Evolutionary conservation across 164 flowering plant species (phyloP).

Genomic region (Magnolia sinica): DNA sequence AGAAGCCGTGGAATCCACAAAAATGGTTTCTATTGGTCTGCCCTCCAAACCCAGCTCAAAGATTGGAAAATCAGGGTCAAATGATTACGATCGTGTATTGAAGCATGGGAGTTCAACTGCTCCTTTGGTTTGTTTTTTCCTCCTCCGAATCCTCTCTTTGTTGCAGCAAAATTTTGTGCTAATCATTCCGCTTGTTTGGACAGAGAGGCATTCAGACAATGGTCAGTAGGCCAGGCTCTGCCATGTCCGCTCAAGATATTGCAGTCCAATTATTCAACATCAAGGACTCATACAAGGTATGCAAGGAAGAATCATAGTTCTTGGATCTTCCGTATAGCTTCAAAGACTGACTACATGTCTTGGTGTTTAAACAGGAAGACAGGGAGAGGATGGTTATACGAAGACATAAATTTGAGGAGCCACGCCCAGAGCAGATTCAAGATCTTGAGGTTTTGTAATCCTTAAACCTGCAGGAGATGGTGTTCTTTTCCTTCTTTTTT

Average conservation of each 20-base stretch:
- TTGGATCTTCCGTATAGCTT: background rate
- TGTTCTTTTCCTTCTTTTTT: background rate
- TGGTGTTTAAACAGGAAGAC: conserved; percentile 61
- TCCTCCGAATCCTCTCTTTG: background rate
- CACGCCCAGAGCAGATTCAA: conserved; percentile 86
- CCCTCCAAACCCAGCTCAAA: conserved; percentile 48
- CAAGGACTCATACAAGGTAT: conserved; percentile 95
- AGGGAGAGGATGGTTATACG: conserved; percentile 87
- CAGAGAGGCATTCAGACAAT: conserved; percentile 59
- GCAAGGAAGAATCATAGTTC: background rate
- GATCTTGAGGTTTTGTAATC: conserved; percentile 79
- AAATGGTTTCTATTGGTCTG: conserved; percentile 34
- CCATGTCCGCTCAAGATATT: conserved; percentile 69
- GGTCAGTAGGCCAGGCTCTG: conserved; percentile 59
- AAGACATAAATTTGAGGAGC: conserved; percentile 88
- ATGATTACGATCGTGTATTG: conserved; percentile 45
- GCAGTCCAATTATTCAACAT: conserved; percentile 72
- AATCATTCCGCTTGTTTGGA: conserved; percentile 12
- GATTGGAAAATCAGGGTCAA: conserved; percentile 49
- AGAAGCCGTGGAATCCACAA: conserved; percentile 63
- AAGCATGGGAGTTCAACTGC: conserved; percentile 62
- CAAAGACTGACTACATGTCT: background rate
- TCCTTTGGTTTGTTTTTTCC: conserved; percentile 49
- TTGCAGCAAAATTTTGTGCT: background rate
- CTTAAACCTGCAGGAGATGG: no score